phyloP scores from a whole-genome alignment of 2,329 filamentous ascomycete genomes.

The Colletotrichum salicis region DNA sequence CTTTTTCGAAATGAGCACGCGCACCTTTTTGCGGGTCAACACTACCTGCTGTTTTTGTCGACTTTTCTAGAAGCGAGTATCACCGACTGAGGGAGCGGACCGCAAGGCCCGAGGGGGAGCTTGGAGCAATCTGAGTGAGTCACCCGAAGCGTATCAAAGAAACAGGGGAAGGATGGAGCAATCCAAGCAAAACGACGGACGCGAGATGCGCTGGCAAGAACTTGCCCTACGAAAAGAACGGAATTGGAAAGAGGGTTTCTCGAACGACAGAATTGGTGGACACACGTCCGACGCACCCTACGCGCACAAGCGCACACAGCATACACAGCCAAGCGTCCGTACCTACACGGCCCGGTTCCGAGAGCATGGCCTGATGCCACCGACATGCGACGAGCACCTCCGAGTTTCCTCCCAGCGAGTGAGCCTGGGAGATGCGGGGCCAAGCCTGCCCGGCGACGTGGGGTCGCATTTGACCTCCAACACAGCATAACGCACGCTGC shows the following conservation, averaged over 20 bases:
- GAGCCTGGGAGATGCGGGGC: constrained; percentile 18
- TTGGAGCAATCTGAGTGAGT: not conserved
- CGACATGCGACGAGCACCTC: constrained; percentile 20
- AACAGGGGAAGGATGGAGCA: constrained; percentile 27
- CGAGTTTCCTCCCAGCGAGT: not conserved
- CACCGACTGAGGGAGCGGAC: not conserved
- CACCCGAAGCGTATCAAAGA: constrained; percentile 24
- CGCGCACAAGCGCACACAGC: constrained; percentile 17
- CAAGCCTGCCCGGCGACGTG: not conserved
- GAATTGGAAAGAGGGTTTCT: not conserved
- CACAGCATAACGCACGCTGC: constrained; percentile 11
- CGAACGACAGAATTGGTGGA: constrained; percentile 11
- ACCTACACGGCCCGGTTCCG: constrained; percentile 21
- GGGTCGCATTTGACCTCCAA: constrained; percentile 21
- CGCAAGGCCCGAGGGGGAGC: not conserved
- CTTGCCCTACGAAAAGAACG: not conserved
- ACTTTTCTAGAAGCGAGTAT: constrained; percentile 24
- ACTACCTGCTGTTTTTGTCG: constrained; percentile 28
- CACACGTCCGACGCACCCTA: constrained; percentile 31
- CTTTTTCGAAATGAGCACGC: constrained; percentile 20
- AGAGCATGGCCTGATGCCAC: constrained; percentile 26
- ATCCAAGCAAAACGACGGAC: constrained; percentile 21
- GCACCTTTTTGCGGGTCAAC: constrained; percentile 10
- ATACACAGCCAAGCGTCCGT: constrained; percentile 1
- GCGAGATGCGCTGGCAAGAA: constrained; percentile 27